A percentile compares a stretch with the other conserved stretches of the same genome.
Evolutionary conservation across 1,284 basidiomycete genomes (phyloP).

Genomic region (Sanghuangporus sanghuang): DNA sequence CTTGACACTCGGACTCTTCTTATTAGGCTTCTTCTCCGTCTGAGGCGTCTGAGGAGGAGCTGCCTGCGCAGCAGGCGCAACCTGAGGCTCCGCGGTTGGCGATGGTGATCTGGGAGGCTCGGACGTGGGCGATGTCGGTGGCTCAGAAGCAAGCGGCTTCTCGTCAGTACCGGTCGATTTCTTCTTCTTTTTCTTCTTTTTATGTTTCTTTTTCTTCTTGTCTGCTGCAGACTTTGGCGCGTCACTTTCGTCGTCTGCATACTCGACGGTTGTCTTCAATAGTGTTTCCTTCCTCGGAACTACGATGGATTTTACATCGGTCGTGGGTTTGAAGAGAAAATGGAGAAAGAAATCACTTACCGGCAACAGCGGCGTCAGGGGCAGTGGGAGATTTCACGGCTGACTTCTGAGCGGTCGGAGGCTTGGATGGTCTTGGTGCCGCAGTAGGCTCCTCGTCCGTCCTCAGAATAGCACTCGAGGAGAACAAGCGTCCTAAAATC

Average conservation of each 20-base stretch:
- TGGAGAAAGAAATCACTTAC: not conserved
- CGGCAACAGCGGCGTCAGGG: conserved; percentile 1
- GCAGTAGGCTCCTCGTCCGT: conserved; percentile 29
- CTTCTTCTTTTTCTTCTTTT: conserved; percentile 68
- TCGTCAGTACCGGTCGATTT: conserved; percentile 25
- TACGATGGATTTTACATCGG: not conserved
- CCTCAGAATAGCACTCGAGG: conserved; percentile 52
- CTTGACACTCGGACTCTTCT: not conserved
- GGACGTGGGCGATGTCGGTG: conserved; percentile 16
- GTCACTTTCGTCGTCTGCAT: conserved; percentile 62
- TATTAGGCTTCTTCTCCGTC: conserved; percentile 3
- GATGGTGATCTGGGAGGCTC: conserved; percentile 20
- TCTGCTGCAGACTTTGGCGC: conserved; percentile 31
- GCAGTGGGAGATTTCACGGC: not conserved
- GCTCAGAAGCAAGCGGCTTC: conserved; percentile 8
- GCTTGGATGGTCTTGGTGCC: conserved; percentile 18
- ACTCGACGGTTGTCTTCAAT: conserved; percentile 54
- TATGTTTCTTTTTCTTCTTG: conserved; percentile 68
- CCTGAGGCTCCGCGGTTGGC: not conserved
- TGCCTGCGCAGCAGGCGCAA: conserved; percentile 3
- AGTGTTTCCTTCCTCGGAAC: conserved; percentile 23
- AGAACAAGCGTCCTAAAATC: conserved; percentile 62
- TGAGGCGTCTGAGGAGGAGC: conserved; percentile 20
- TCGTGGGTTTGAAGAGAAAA: not conserved
- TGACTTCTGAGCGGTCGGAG: conserved; percentile 22